Conservation (phyloP, 805 yeast species). For the Teunomyces tritomae region DNA sequence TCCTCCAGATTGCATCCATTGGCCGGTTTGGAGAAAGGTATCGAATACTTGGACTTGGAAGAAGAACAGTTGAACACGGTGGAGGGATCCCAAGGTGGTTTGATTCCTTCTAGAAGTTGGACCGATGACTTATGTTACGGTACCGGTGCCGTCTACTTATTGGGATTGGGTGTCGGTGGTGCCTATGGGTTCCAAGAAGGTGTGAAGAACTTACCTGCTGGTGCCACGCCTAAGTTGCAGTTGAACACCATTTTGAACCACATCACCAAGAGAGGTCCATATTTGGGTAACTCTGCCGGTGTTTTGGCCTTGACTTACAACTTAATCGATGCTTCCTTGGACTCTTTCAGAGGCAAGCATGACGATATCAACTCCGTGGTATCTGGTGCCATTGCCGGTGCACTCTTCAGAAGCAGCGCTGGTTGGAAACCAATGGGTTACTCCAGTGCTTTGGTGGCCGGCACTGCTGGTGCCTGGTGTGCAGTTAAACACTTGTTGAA, state of each 20-base stretch:
- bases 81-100: slow-evolving; percentile 89
- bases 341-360: slow-evolving; percentile 80
- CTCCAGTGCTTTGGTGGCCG: slow-evolving; percentile 80
- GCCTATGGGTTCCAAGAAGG: slow-evolving; percentile 87
- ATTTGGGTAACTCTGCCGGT: slow-evolving; percentile 92
- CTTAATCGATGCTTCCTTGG: slow-evolving; percentile 75
- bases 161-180: slow-evolving; percentile 90
- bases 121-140: slow-evolving; percentile 97
- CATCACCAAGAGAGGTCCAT: slow-evolving; percentile 94
- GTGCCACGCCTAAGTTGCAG: slow-evolving; percentile 75
- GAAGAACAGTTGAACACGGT: slow-evolving; percentile 68
- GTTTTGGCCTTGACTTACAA: slow-evolving; percentile 89
- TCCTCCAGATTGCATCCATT: slow-evolving; percentile 80
- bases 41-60: slow-evolving; percentile 88
- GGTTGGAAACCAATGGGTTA: slow-evolving; percentile 88
- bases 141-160: slow-evolving; percentile 87
- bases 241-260: slow-evolving; percentile 88
- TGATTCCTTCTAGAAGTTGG: slow-evolving; percentile 97
- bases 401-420: slow-evolving; percentile 78
- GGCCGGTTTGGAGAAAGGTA: slow-evolving; percentile 86
- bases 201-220: slow-evolving; percentile 67
- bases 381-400: slow-evolving; percentile 92
- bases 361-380: slow-evolving; percentile 80
- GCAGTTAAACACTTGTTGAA: slow-evolving; percentile 54
- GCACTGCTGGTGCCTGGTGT: slow-evolving; percentile 92